Base-by-base conservation (phyloP, 768 basidiomycete genomes). In the Asterophora parasitica region DNA sequence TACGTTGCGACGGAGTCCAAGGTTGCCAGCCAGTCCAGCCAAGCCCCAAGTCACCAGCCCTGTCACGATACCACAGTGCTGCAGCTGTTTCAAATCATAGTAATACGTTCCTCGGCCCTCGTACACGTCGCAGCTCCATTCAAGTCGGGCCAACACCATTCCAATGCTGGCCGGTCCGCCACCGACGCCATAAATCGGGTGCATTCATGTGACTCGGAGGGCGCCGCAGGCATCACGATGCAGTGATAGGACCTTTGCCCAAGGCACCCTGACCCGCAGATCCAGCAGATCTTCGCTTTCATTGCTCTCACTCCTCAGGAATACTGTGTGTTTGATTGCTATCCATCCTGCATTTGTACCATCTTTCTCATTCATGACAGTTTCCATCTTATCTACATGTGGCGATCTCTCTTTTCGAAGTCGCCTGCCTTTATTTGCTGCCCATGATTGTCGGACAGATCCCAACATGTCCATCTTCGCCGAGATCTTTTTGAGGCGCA, bases 91-190 rank as follows among this genome's bases (percentile, higher is more conserved):
- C 23, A 23, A 23, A 23, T 23, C 3, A 23, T 23, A 23, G 23
- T 23, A 27, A 16, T 36, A 8, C 16, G 33, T 36, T 4, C 11
- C 19, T 23, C 11, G 42, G 27, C 33, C 33, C 44, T 36, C 44
- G 32, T 44, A 33, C 44, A 9, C 19, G 43, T 17, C 33, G 13
- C 43, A 36, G 43, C 28, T 31, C 26, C 40, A 30, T 20, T 28
- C 43, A 19, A 44, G 26, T 44, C 44, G 34, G 34, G 44, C 15
- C 44, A 44, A 44, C 44, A 44, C 44, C 32, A 15, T 36, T 28
- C 35, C 34, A 36, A 37, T 13, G 23, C 13, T n/a, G 39, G 23
- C 6, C 39, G 23, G 39, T n/a, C n/a, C n/a, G n/a, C n/a, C n/a
- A n/a, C n/a, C n/a, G n/a, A n/a, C n/a, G 23, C 13, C 20, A 40